Base-by-base conservation (phyloP, 495 filamentous ascomycete species). In the Xylaria palmicola region DNA sequence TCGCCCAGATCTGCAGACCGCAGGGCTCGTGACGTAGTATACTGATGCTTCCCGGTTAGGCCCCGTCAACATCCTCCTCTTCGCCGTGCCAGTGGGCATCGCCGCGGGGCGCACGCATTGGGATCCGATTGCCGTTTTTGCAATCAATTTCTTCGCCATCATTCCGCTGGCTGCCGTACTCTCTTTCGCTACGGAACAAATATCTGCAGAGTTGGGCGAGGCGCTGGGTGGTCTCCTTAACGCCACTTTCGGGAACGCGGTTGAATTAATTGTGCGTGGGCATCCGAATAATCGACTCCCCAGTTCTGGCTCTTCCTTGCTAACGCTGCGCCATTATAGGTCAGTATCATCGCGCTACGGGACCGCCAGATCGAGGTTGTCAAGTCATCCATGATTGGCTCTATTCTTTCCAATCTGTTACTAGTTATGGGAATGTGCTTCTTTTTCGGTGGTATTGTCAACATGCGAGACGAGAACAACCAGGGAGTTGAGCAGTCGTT, bases 361-460 rank as follows among this genome's bases (percentile, higher is more conserved):
- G 85, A 93, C 62, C 86, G 86, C 36, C 86, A 98, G 75, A 93
- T 97, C 68, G 87, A 95, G 62, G 92, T 98, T 54, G 94, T 98
- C 4, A 95, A 98, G 76, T 88, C 94, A 37, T 96, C 91, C 68
- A 98, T 98, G 94, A 87, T 98, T 19, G 94, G 94, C 36, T 94
- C 90, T 71, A 97, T 98, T 61, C 79, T 98, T 27, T 98, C 94
- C 50, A 98, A 98, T 67, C 89, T 97, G 55, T 83, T 98, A 12
- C 83, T 98, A 22, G 94, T 98, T 43, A 83, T 98, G 52, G 94
- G 94, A 60, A 96, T 94, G 86, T 98, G 94, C 75, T 98, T 98
- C 83, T 79, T 97, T 60, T 83, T 91, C 58, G 94, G 93, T 48
- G 94, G 94, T 20, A 78, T 95, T 62, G 75, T 75, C 51, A 82